Evolutionary conservation across 768 basidiomycete genomes (phyloP).

Genomic region (Amanita fuliginea): DNA sequence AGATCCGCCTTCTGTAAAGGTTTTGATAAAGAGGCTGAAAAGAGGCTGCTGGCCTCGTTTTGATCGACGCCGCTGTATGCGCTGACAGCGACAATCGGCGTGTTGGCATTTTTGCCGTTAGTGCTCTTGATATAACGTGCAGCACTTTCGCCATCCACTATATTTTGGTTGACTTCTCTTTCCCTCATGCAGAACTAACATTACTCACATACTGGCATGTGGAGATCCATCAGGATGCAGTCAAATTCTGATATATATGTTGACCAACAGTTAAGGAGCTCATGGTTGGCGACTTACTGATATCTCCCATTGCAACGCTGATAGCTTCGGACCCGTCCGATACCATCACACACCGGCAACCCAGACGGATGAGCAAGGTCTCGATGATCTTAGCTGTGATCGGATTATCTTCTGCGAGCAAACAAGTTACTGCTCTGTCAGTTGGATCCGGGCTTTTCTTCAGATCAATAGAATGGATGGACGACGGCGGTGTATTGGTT

Average conservation of each 20-base stretch:
- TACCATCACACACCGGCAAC: conserved; percentile 92
- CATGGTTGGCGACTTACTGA: conserved; percentile 53
- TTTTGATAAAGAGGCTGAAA: conserved; percentile 77
- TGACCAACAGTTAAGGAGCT: neutral
- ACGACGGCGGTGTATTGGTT: conserved; percentile 66
- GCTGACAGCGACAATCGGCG: conserved; percentile 88
- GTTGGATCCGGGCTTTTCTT: conserved; percentile 65
- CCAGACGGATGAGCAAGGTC: conserved; percentile 85
- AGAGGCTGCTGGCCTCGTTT: conserved; percentile 54
- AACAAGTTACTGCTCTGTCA: conserved; percentile 85
- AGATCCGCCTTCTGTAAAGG: conserved; percentile 85
- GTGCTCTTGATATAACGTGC: conserved; percentile 97
- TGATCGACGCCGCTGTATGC: conserved; percentile 71
- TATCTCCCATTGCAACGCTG: conserved; percentile 94
- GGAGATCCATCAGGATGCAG: conserved; percentile 89
- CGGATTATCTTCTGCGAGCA: conserved; percentile 96
- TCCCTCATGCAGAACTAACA: neutral
- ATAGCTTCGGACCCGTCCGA: conserved; percentile 96
- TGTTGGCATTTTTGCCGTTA: conserved; percentile 87
- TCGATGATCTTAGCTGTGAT: conserved; percentile 97
- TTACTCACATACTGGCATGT: conserved; percentile 84
- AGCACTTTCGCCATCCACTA: conserved; percentile 93
- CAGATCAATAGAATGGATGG: conserved; percentile 77
- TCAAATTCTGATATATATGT: conserved; percentile 66
- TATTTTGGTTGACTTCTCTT: conserved; percentile 2